Evolutionary conservation across 2,329 filamentous ascomycete species (phyloP), one percentile per base, ranked within the genome.

Genomic region (Fusarium circinatum): DNA sequence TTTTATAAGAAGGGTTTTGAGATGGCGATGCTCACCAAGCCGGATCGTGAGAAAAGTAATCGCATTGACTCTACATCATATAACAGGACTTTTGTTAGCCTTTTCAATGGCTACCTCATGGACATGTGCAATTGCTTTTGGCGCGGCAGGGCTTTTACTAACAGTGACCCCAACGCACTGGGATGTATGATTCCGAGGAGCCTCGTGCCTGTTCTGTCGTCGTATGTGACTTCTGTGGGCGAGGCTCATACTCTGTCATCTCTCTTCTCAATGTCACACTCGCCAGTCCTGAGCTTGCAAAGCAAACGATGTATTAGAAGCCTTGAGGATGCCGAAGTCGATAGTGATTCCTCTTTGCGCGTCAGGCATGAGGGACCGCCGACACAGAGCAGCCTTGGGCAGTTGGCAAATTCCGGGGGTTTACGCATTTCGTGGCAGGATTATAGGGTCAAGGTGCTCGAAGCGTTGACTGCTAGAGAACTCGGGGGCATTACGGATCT

Each of bases 81-180:
- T 70, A 86, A 90, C 34, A 85, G 88, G 47, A 83, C 85, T 38
- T 89, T 92, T 63, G 89, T 94, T 45, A 89, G 90, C 72, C 84
- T 88, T 30, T 95, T 96, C 84, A 97, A 97, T 80, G 92, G 92
- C 28, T 95, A 93, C 79, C 87, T 97, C 38, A 95, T 96, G 90
- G 94, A 97, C 79, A 88, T 95, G 38, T 95, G 94, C 84, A 97
- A 97, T 79, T 90, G 93, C 57, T 81, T 96, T 52, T 97, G 94
- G 94, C 89, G 94, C 14, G 89, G 89, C 28, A 89, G 91, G 18
- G 94, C 92, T 2, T 92, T 97, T 67, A 89, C 89, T 65, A 84
- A 84, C 18, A 84, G 85, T 4, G 93, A 96, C 73, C 83, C 87
- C n/a, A 91, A 91, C 76, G 86, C 89, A 5, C 85, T 86, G 60